Evolutionary conservation across 164 flowering plant species (phyloP), one percentile per base, ranked within the genome.

Genomic region (Nymphaea colorata): DNA sequence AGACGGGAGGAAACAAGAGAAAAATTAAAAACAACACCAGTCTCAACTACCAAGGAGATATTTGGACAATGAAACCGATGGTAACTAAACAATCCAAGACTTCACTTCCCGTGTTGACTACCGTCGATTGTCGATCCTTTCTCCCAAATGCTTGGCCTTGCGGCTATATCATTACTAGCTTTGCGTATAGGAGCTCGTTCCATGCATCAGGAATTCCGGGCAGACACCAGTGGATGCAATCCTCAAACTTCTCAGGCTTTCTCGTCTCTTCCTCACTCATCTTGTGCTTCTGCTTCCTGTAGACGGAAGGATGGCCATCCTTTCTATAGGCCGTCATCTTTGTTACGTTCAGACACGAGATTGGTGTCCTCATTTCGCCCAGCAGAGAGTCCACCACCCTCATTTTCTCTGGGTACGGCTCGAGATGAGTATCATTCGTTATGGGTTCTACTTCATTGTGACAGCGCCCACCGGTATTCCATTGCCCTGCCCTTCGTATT

Each of bases 151-250:
- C 36, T 25, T 25, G 36, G 36, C 36, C 36, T 25, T 25, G 36
- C 36, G 36, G 36, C 36, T 25, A 25, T 25, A 1, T 55, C 66
- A 67, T 67, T 17, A 87, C 69, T 59, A 90, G 71, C 62, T 72
- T 73, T 45, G 89, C 82, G 65, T 89, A 94, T 62, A 94, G 84
- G 5, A 91, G 82, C 80, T 91, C 97, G 78, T 94, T 94, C 98
- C 97, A 91, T n/a, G 93, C 85, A 78, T 94, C 98, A 2, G 96
- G 98, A 41, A 91, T 88, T 63, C 98, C 98, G 2, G 98, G 98
- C 70, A 94, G 90, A 73, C 97, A 94, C 97, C 98, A 91, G 74
- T 94, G 98, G 79, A 96, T 94, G 80, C 97, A 91, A 68, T 94
- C 98, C 72, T 94, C 91, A 25, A 25, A 25, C 36, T 25, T 25